These are phyloP conservation scores for Blumeria hordei DNA, from an alignment of 2,329 filamentous ascomycete genomes.

Conservation along the genomic window DNA sequence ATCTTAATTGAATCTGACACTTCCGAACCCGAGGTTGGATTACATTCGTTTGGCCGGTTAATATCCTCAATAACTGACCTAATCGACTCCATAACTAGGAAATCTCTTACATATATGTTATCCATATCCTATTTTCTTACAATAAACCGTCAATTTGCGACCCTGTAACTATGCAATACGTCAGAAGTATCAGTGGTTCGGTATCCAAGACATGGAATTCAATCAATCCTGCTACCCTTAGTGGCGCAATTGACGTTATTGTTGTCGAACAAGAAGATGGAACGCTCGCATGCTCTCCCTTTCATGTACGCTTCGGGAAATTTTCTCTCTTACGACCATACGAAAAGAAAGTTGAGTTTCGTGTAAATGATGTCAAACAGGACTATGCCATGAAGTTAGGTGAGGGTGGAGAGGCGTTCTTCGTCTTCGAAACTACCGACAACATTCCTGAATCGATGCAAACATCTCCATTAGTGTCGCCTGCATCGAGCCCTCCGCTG, in stretches of 20 bases:
- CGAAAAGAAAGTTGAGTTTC: constrained; percentile 98
- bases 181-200: constrained; percentile 78
- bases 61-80: too few species aligned
- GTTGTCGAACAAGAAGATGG: constrained; percentile 94
- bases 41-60: too few species aligned
- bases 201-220: constrained; percentile 99
- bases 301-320: constrained; percentile 97
- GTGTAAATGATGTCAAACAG: constrained; percentile 77
- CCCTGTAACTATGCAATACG: constrained; percentile 62
- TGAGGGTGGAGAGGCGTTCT: constrained; percentile 93
- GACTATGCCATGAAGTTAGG: constrained; percentile 96
- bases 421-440: constrained; percentile 88
- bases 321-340: constrained; percentile 85
- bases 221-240: constrained; percentile 91
- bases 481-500: constrained; percentile 60
- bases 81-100: too few species aligned
- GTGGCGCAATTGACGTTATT: constrained; percentile 95
- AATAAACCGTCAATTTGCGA: too few species aligned
- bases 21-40: too few species aligned
- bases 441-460: constrained; percentile 82
- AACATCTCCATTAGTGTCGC: constrained; percentile 82
- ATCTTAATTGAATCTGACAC: too few species aligned
- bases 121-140: too few species aligned
- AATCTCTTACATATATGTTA: too few species aligned
- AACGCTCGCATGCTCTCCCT: constrained; percentile 71